These are phyloP conservation scores for Otatea glauca DNA, from an alignment of 176 grass and related monocot genomes.

Conservation along the genomic window DNA sequence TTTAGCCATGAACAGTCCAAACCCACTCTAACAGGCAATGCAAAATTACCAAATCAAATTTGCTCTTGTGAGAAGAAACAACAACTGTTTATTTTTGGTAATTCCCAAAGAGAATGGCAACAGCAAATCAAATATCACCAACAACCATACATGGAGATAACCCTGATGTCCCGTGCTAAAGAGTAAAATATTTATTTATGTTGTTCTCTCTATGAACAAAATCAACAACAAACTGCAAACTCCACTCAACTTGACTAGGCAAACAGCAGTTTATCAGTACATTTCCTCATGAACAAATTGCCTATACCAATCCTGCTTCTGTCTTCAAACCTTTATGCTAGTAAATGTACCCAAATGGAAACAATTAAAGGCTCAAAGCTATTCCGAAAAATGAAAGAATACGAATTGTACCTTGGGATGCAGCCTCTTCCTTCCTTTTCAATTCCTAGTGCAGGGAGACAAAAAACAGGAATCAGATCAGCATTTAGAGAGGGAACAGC, in stretches of 20 bases:
- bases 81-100: neutral
- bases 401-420: slow-evolving; percentile 56
- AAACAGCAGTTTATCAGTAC: slow-evolving; percentile 20
- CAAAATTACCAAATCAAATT: slow-evolving; percentile 19
- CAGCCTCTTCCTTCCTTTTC: slow-evolving; percentile 92
- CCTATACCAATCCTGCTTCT: slow-evolving; percentile 22
- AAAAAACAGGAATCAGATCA: slow-evolving; percentile 20
- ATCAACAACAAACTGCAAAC: neutral
- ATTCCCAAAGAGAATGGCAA: neutral
- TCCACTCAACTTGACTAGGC: slow-evolving; percentile 13
- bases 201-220: slow-evolving; percentile 28
- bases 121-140: slow-evolving; percentile 28
- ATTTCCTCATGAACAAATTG: slow-evolving; percentile 6
- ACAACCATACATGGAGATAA: slow-evolving; percentile 8
- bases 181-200: neutral
- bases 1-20: slow-evolving; percentile 13
- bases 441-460: slow-evolving; percentile 60
- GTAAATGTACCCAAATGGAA: slow-evolving; percentile 17
- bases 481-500: slow-evolving; percentile 27
- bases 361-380: neutral
- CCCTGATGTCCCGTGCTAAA: slow-evolving; percentile 41
- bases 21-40: neutral
- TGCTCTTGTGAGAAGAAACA: slow-evolving; percentile 1
- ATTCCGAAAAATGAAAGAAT: slow-evolving; percentile 6
- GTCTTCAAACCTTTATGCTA: slow-evolving; percentile 32